Base-by-base conservation (phyloP, 768 basidiomycete species). In the Epithele typhae region DNA sequence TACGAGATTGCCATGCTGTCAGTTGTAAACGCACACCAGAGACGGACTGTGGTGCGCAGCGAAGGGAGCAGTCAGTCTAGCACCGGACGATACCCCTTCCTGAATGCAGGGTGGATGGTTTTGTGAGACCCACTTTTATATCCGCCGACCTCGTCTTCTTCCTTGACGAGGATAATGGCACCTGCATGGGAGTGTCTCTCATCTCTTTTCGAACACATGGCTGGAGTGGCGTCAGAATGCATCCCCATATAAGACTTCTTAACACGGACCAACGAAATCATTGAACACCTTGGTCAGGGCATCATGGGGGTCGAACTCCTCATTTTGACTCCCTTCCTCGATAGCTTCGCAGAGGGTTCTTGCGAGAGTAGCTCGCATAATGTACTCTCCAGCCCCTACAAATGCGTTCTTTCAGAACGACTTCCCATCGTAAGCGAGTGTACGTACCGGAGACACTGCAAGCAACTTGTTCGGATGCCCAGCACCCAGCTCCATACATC, bases 11-110 rank as follows among this genome's bases (percentile, higher is more conserved):
- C 85, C 87, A 92, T 89, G 60, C 84, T 87, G 17, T 79, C 71
- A 21, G 89, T 83, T 6, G 89, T 91, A 65, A 91, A 92, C 33
- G 80, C 86, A 59, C 88, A 90, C 85, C 87, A 91, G 30, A 90
- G 64, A 25, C 85, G 78, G 24, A 75, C 87, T 86, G 27, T 14
- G 27, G 27, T 14, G n/a, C n/a, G n/a, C n/a, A 30, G 7, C 14
- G 27, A 30, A 30, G 14, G 27, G 14, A 14, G 27, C 27, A 7
- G 27, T 30, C 8, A 7, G 8, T 30, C 11, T 34, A 19, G 30
- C 25, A 23, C 15, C 21, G 17, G 9, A 23, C 25, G 33, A n/a
- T n/a, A n/a, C n/a, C n/a, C n/a, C n/a, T n/a, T n/a, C 24, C 10
- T n/a, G 21, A 30, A 24, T 25, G 37, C 30, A 41, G 32, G 25